phyloP scores from a whole-genome alignment of 768 basidiomycete genomes.

The Dacryopinax primogenitus region DNA sequence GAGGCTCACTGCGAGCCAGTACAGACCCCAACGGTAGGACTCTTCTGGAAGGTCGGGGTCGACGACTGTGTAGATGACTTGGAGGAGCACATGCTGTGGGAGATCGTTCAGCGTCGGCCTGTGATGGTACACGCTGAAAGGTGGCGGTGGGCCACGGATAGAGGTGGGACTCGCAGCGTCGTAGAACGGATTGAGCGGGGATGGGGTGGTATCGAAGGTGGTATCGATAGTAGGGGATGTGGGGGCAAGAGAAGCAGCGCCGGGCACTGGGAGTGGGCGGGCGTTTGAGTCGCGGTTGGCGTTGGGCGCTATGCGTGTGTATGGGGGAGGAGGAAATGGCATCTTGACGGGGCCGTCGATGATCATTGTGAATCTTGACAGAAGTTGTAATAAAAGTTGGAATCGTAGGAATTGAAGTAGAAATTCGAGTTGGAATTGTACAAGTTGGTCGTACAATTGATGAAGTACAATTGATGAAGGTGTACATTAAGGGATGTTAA shows the following conservation, averaged over 20 bases:
- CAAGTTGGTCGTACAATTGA: too few species aligned
- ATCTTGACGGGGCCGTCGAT: conserved; percentile 7
- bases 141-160: not conserved
- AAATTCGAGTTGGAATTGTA: too few species aligned
- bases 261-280: not conserved
- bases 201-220: not conserved
- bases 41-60: conserved; percentile 20
- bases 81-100: conserved; percentile 52
- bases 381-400: too few species aligned
- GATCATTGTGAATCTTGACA: not conserved
- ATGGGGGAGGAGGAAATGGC: not conserved
- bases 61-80: conserved; percentile 55
- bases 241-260: not conserved
- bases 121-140: not conserved
- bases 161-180: not conserved
- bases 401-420: too few species aligned
- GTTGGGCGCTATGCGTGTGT: too few species aligned
- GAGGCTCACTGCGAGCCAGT: conserved; percentile 54
- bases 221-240: not conserved
- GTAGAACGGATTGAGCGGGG: not conserved
- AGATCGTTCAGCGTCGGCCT: conserved; percentile 27
- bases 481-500: too few species aligned
- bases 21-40: conserved; percentile 48
- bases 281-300: not conserved
- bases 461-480: too few species aligned